A percentile compares a stretch with the other conserved stretches of the same genome.
Evolutionary conservation across 2,329 filamentous ascomycete genomes (phyloP).

Genomic region (Trichophyton schoenleinii): DNA sequence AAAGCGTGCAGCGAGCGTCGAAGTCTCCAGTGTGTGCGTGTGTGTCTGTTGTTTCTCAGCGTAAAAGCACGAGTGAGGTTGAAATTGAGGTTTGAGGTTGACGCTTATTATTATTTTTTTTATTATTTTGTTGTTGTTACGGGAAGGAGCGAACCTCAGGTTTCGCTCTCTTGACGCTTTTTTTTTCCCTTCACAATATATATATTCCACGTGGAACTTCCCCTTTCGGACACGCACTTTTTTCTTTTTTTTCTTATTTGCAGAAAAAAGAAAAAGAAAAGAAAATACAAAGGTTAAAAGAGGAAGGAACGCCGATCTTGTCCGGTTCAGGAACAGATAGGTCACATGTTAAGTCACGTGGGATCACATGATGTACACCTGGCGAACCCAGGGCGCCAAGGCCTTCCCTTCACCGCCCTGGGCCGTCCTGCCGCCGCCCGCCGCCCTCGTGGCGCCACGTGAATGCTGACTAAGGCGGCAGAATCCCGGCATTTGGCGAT

Average conservation of each 20-base stretch:
- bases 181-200: background rate
- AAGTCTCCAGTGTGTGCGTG: too few relatives aligned
- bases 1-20: too few relatives aligned
- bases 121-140: background rate
- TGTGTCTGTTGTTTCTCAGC: too few relatives aligned
- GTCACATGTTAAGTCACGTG: background rate
- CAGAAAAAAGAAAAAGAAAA: background rate
- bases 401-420: background rate
- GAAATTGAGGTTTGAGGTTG: background rate
- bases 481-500: background rate
- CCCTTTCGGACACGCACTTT: background rate
- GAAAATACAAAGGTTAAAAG: background rate
- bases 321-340: background rate
- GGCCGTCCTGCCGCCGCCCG: background rate
- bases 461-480: background rate
- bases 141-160: background rate
- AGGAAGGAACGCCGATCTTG: background rate
- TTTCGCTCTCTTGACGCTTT: background rate
- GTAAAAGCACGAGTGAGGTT: too few relatives aligned
- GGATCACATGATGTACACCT: background rate
- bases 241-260: background rate
- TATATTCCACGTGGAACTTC: slow-evolving; percentile 1
- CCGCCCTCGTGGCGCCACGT: slow-evolving; percentile 1
- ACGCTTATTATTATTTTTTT: background rate
- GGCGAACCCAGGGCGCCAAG: background rate